These are phyloP conservation scores for Stylosanthes scabra DNA, from an alignment of 331 rosid species.

Conservation along the genomic window DNA sequence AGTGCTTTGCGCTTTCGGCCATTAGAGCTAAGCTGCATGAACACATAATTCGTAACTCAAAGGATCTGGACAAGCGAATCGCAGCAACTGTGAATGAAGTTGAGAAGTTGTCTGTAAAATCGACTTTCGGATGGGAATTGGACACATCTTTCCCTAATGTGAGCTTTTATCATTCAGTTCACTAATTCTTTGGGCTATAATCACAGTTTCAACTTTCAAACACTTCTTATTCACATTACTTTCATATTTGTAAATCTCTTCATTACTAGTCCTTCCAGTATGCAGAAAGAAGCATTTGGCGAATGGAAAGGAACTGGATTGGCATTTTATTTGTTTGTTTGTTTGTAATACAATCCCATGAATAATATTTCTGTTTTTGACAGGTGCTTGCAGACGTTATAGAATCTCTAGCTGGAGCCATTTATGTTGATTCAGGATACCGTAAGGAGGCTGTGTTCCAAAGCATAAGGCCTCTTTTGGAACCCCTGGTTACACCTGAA, in stretches of 20 bases:
- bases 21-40: constrained; percentile 60
- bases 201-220: background rate
- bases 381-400: constrained; percentile 77
- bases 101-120: constrained; percentile 42
- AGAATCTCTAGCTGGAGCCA: constrained; percentile 83
- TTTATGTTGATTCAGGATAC: constrained; percentile 70
- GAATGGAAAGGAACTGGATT: background rate
- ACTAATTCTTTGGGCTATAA: background rate
- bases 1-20: constrained; percentile 61
- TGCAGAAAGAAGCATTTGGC: no score
- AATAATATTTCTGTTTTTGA: constrained; percentile 1
- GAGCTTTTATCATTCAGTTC: constrained; percentile 12
- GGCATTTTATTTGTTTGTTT: background rate
- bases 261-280: background rate
- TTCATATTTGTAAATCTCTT: constrained; percentile 15
- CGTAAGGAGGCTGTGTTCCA: constrained; percentile 50
- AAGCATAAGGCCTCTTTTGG: constrained; percentile 68
- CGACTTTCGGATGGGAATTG: constrained; percentile 72
- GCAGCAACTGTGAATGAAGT: constrained; percentile 34
- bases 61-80: constrained; percentile 46
- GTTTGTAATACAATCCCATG: background rate
- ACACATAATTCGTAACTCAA: constrained; percentile 56
- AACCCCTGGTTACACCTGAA: constrained; percentile 68
- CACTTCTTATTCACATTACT: constrained; percentile 5
- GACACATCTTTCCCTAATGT: constrained; percentile 59